Evolutionary conservation across 345 rosid species (phyloP), one percentile per base, ranked within the genome.

Genomic region (Raphanus sativus): DNA sequence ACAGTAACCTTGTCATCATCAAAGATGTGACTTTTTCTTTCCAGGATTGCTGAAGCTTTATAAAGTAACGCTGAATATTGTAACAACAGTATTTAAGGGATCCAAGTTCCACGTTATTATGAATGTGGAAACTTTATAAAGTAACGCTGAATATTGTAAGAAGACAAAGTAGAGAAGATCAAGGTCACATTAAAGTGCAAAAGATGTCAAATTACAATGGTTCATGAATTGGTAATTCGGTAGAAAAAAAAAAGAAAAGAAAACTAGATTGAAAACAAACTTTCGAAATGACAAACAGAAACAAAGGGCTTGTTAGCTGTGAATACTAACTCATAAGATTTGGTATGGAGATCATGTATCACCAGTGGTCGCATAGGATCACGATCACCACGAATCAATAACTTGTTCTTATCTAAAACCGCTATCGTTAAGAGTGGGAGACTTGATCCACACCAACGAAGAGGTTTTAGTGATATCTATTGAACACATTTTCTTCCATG

Each of bases 21-120:
- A 82, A 94, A 91, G 63, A 90, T 71, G 65, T 94, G 98, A 86
- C 98, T 94, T 81, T 91, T 94, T 81, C 98, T 85, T 83, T 92
- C 90, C 75, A 94, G 80, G 83, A 94, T 90, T 48, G 93, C 59
- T 54, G 98, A 97, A 71, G 90, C 92, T 62, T 95, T 90, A 82
- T 94, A 94, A 12, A 21, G 21, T 21, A 21, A 21, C 21, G 21
- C 21, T 21, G 21, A 21, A 21, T 21, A 21, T 21, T 21, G 21
- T 21, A 21, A 21, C 21, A 30, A 30, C 29, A 28, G 29, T 28
- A 28, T 28, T 28, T 28, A 28, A 28, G 29, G 29, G 29, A 28
- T 28, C 29, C 29, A 28, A 28, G 29, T 28, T 28, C 29, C 29
- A 28, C 29, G 29, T 28, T 28, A 28, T 28, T 28, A 28, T 28